These are phyloP conservation scores for Bacterosira constricta DNA, from an alignment of 108 stramenopile genomes.

Conservation along the genomic window DNA sequence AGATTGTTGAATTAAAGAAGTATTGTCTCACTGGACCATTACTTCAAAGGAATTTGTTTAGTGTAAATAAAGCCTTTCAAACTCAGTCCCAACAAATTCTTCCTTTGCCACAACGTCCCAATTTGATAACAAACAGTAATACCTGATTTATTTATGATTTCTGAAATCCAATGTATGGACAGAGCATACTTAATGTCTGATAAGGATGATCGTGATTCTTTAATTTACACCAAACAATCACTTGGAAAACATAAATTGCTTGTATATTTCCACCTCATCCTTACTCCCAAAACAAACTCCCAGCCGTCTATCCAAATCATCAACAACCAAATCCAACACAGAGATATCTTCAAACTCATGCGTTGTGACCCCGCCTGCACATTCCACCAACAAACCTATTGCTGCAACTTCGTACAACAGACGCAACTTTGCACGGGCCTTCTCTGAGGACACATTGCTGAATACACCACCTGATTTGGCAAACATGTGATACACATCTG, in stretches of 20 bases:
- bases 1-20: constrained; percentile 15
- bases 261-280: constrained; percentile 77
- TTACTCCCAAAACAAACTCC: constrained; percentile 82
- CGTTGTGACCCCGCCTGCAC: constrained; percentile 84
- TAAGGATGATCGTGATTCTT: too few relatives aligned
- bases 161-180: too few relatives aligned
- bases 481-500: constrained; percentile 90
- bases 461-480: constrained; percentile 89
- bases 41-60: too few relatives aligned
- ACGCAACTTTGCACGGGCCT: constrained; percentile 89
- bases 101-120: too few relatives aligned
- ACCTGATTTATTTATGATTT: too few relatives aligned
- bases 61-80: too few relatives aligned
- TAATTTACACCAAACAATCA: too few relatives aligned
- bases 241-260: constrained; percentile 73
- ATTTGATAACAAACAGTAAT: too few relatives aligned
- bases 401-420: constrained; percentile 95
- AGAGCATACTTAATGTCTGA: too few relatives aligned
- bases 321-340: constrained; percentile 79
- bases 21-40: too few relatives aligned
- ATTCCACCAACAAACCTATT: constrained; percentile 87
- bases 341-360: constrained; percentile 77
- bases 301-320: constrained; percentile 77
- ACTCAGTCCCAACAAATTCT: too few relatives aligned
- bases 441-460: constrained; percentile 86